These are phyloP conservation scores for Gossypium trilobum DNA, from an alignment of 441 rosid species.

Conservation along the genomic window DNA sequence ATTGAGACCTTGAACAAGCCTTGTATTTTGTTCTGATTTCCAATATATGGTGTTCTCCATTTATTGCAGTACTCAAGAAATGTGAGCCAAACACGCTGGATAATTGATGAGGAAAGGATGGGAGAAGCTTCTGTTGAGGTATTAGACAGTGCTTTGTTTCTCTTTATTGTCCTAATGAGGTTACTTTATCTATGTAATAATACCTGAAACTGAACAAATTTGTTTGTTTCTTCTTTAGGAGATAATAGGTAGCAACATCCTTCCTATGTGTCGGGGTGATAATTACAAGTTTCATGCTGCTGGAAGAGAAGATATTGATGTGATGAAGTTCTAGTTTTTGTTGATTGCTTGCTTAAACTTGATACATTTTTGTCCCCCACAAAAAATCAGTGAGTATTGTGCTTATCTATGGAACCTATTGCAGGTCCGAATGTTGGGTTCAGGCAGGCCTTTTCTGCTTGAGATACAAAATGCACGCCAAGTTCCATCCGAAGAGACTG, in stretches of 20 bases:
- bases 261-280: conserved; percentile 70
- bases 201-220: conserved; percentile 10
- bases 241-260: conserved; percentile 66
- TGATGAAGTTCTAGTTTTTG: conserved; percentile 23
- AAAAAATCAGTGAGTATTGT: not conserved
- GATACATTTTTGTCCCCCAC: not conserved
- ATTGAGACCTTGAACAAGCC: not conserved
- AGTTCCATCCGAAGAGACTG: conserved; percentile 50
- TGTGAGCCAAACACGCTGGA: conserved; percentile 93
- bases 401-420: conserved; percentile 23
- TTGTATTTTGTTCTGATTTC: conserved; percentile 9
- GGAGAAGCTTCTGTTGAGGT: conserved; percentile 97
- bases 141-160: conserved; percentile 10
- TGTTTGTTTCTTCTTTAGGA: conserved; percentile 38
- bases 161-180: not conserved
- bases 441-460: conserved; percentile 90
- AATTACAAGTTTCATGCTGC: conserved; percentile 95
- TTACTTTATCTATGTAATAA: conserved; percentile 1
- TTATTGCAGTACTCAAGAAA: conserved; percentile 73
- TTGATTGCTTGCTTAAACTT: conserved; percentile 10
- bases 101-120: conserved; percentile 91
- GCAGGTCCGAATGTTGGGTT: conserved; percentile 96
- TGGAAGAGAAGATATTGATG: conserved; percentile 98
- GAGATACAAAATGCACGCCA: conserved; percentile 81
- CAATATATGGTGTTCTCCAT: not conserved